phyloP scores from a whole-genome alignment of 73 alveolate species.

The Paramecium tetraurelia region DNA sequence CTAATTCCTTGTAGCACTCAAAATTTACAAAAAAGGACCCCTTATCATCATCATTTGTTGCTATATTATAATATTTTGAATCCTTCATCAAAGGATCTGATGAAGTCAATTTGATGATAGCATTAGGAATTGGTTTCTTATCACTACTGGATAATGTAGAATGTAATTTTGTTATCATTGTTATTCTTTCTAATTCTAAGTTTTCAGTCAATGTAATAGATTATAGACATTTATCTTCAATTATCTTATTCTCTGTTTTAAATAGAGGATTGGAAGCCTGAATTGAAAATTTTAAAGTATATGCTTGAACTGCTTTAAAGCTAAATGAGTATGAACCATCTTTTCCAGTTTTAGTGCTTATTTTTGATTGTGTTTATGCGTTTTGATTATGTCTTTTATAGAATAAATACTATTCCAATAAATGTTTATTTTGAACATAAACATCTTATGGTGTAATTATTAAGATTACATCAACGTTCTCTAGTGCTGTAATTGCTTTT shows the following conservation, averaged over 20 bases:
- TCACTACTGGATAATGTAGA: neutral
- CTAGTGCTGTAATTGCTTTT: neutral
- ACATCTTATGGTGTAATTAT: neutral
- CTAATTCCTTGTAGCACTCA: slow-evolving; percentile 1
- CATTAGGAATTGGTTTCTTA: slow-evolving; percentile 32
- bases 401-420: neutral
- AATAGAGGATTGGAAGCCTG: neutral
- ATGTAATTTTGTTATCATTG: neutral
- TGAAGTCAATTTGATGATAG: neutral
- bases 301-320: neutral
- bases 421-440: neutral
- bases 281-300: neutral
- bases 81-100: slow-evolving; percentile 1
- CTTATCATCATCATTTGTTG: neutral
- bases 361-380: neutral
- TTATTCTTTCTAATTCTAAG: neutral
- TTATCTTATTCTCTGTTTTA: neutral
- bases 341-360: neutral
- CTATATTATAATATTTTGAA: slow-evolving; percentile 13
- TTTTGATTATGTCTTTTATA: neutral
- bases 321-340: neutral
- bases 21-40: neutral
- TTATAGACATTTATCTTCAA: neutral
- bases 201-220: neutral
- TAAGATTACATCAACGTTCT: neutral